Base-by-base conservation (phyloP, 176 grass and related monocot species). In the Oryza nivara region DNA sequence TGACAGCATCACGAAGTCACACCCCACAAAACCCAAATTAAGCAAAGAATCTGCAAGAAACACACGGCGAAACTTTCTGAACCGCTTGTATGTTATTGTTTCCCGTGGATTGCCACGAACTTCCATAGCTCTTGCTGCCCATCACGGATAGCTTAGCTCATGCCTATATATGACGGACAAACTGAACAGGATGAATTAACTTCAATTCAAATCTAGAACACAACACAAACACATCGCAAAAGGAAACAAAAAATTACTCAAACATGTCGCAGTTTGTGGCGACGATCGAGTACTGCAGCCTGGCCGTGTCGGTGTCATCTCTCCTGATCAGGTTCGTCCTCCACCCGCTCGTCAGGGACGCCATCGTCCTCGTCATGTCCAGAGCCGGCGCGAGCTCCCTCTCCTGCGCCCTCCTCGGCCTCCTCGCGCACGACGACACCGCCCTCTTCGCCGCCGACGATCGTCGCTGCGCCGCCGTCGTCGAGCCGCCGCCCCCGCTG, bases 251-350 rank as follows among this genome's bases (percentile, higher is more conserved):
- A 36, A 35, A 36, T 0, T 36, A 36, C 35, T 36, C 35, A 32
- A 36, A 36, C 35, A 36, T 89, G 81, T 89, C 61, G 70, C 61
- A 46, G 23, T 0, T 56, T 2, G 65, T 47, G 15, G 70, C 16
- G 3, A 17, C 20, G 54, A 0, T 78, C 19, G 77, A 58, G 54
- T 58, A 45, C 4, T 54, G 68, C 17, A 14, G 83, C 25, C 45
- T 72, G 34, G 6, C 83, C 63, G 13, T 74, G 75, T 79, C 84
- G 89, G 80, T 63, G 58, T 63, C 58, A 34, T 87, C 89, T 87
- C 12, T 87, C 80, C 84, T 90, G 89, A 84, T 87, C 89, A 49
- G 47, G 88, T 15, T 80, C 36, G 67, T 73, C 22, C 23, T 78
- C 46, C 25, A 49, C 67, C 79, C 79, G 0, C 68, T 86, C 32